Percentiles rank a stretch among this genome's conserved stretches.
Evolutionary conservation across 108 stramenopile genomes (phyloP).

Genomic region (Craspedostauros australis): DNA sequence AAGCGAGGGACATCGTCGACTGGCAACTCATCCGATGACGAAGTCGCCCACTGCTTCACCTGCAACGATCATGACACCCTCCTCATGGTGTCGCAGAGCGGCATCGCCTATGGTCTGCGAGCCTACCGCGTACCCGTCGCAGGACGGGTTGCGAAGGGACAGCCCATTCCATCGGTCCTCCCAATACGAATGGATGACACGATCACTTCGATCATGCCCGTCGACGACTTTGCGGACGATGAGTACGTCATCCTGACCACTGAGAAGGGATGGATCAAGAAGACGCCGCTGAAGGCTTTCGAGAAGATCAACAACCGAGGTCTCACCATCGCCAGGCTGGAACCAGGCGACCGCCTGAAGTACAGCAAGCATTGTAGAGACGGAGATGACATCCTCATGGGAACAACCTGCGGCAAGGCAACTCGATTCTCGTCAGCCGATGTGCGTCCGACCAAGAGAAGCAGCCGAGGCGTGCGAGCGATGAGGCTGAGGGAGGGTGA

Average conservation of each 20-base stretch:
- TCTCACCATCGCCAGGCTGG: slow-evolving; percentile 83
- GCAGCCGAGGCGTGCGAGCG: slow-evolving; percentile 77
- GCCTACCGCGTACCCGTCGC: slow-evolving; percentile 85
- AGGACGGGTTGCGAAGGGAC: slow-evolving; percentile 74
- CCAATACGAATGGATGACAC: slow-evolving; percentile 59
- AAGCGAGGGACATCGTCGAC: slow-evolving; percentile 68
- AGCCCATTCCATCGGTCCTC: slow-evolving; percentile 78
- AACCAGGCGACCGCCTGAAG: slow-evolving; percentile 77
- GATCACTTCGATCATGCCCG: slow-evolving; percentile 71
- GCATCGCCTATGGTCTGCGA: slow-evolving; percentile 87
- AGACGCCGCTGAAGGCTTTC: slow-evolving; percentile 89
- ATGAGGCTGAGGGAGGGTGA: slow-evolving; percentile 86
- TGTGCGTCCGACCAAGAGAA: slow-evolving; percentile 73
- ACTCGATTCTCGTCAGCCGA: slow-evolving; percentile 65
- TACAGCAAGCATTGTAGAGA: slow-evolving; percentile 84
- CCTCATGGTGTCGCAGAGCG: slow-evolving; percentile 85
- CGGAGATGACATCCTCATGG: slow-evolving; percentile 78
- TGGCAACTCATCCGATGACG: slow-evolving; percentile 50
- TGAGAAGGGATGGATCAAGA: slow-evolving; percentile 90
- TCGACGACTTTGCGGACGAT: slow-evolving; percentile 65
- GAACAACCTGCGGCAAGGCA: slow-evolving; percentile 72
- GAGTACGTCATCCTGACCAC: slow-evolving; percentile 89
- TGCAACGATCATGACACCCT: slow-evolving; percentile 95
- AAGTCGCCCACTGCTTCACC: slow-evolving; percentile 89
- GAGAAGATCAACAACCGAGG: slow-evolving; percentile 79